Evolutionary conservation across 1,139 yeast species (phyloP).

Genomic region (Pichia sorboxylosa): DNA sequence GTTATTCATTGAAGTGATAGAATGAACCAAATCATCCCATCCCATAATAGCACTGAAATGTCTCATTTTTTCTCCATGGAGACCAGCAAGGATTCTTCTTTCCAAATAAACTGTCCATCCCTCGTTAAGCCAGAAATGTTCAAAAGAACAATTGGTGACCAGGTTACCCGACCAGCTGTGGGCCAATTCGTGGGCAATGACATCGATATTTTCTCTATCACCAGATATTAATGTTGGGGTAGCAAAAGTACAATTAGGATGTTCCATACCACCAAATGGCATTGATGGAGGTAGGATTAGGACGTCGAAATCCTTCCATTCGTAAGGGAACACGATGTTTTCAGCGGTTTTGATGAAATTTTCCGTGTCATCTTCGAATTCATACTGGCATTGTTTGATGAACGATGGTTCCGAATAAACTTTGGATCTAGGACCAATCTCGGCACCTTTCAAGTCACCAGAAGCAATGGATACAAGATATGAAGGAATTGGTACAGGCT

Average conservation of each 20-base stretch:
- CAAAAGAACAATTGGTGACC: constrained; percentile 86
- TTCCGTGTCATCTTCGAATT: constrained; percentile 71
- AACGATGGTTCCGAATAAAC: constrained; percentile 71
- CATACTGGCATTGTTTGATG: constrained; percentile 60
- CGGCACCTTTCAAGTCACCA: constrained; percentile 59
- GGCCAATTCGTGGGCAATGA: constrained; percentile 84
- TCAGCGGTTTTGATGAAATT: constrained; percentile 75
- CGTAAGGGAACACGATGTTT: constrained; percentile 65
- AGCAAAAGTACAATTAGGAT: constrained; percentile 82
- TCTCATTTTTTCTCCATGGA: constrained; percentile 68
- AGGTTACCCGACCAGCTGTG: constrained; percentile 90
- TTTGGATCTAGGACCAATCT: constrained; percentile 78
- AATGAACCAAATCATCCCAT: constrained; percentile 67
- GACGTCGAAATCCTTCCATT: constrained; percentile 78
- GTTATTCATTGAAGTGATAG: constrained; percentile 51
- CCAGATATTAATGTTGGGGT: constrained; percentile 85
- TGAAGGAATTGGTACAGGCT: constrained; percentile 76
- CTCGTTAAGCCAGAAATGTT: constrained; percentile 89
- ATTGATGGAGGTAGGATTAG: constrained; percentile 71
- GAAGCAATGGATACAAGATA: constrained; percentile 78
- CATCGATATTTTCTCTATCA: constrained; percentile 78
- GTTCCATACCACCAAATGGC: constrained; percentile 96
- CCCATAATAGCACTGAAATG: constrained; percentile 81
- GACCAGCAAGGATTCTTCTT: constrained; percentile 65
- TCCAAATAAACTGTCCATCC: constrained; percentile 94